phyloP scores from a whole-genome alignment of 2,329 filamentous ascomycete species.

The Amesomyces nigricolor region DNA sequence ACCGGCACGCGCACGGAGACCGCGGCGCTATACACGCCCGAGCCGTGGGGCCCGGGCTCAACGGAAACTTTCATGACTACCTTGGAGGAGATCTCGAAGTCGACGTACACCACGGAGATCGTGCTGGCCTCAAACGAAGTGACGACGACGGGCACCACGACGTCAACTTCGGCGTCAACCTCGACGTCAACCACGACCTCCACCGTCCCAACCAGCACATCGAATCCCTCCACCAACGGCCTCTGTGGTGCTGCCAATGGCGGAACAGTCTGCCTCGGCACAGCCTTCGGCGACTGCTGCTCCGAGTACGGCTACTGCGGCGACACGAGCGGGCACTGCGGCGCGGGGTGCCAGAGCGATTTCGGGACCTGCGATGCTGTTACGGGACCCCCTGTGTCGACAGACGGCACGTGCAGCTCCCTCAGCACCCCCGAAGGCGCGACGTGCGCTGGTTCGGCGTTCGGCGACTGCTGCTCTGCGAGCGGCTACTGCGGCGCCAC shows the following conservation, averaged over 20 bases:
- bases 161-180: too few species aligned
- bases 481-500: conserved; percentile 9
- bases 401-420: neutral
- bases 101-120: too few species aligned
- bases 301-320: conserved; percentile 6
- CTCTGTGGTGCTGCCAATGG: neutral
- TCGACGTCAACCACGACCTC: too few species aligned
- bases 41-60: too few species aligned
- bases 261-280: neutral
- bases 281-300: conserved; percentile 10
- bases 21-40: too few species aligned
- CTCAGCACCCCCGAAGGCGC: neutral
- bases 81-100: too few species aligned
- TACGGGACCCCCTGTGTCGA: neutral
- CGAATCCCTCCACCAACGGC: neutral
- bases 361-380: conserved; percentile 1
- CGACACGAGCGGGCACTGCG: conserved; percentile 4
- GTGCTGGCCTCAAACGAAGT: too few species aligned
- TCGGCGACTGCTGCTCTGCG: conserved; percentile 7
- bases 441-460: neutral
- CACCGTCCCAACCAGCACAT: too few species aligned
- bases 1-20: too few species aligned
- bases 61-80: too few species aligned
- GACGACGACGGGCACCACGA: too few species aligned
- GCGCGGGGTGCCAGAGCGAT: conserved; percentile 6